Evolutionary conservation across 495 filamentous ascomycete species (phyloP).

Genomic region (Aspergillus incahuasiensis): DNA sequence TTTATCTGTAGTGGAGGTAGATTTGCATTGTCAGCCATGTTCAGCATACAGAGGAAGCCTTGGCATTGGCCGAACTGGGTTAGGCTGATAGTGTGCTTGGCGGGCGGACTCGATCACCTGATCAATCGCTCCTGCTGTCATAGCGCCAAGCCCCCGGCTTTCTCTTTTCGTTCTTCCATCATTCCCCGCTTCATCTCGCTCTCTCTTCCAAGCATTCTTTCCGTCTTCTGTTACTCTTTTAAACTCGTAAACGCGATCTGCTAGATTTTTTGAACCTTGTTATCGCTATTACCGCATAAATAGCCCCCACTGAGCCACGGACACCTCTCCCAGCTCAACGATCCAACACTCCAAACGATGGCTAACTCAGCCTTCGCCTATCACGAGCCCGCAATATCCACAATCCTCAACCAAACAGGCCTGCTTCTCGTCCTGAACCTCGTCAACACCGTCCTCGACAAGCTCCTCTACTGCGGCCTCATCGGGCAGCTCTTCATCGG

Average conservation of each 20-base stretch:
- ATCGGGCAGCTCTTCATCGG: constrained; percentile 73
- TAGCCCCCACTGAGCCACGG: too few species aligned
- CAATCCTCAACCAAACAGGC: constrained; percentile 56
- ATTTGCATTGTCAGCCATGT: neutral
- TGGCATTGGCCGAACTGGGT: neutral
- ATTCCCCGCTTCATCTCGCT: too few species aligned
- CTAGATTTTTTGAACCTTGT: too few species aligned
- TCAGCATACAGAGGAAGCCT: neutral
- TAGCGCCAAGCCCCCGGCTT: too few species aligned
- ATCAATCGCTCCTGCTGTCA: too few species aligned
- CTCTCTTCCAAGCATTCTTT: too few species aligned
- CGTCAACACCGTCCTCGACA: constrained; percentile 54
- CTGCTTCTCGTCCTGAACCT: constrained; percentile 65
- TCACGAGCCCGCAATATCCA: constrained; percentile 53
- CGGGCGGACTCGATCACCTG: too few species aligned
- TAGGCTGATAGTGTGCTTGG: neutral
- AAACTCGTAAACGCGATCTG: too few species aligned
- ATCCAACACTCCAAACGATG: constrained; percentile 1
- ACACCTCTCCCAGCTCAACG: too few species aligned
- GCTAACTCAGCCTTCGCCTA: constrained; percentile 44
- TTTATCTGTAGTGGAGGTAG: neutral
- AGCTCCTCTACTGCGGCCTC: constrained; percentile 62
- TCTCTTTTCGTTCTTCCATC: too few species aligned
- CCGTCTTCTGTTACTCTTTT: too few species aligned
- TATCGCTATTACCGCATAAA: constrained; percentile 2